Base-by-base conservation (phyloP, 371 early-diverging fungal genomes). In the Mucor lusitanicus region DNA sequence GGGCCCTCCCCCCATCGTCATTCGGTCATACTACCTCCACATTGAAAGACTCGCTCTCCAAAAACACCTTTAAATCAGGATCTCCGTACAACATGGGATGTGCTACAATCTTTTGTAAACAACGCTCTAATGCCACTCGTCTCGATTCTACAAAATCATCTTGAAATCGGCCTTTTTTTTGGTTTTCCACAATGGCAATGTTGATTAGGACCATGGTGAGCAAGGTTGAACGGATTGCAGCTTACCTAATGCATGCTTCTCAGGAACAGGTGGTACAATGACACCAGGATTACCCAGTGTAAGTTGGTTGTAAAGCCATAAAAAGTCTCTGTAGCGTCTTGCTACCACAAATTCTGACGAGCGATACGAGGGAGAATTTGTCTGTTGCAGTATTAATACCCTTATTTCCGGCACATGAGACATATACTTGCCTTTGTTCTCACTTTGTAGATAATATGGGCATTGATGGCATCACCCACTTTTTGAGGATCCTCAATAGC, bases 101-200 rank as follows among this genome's bases (percentile, higher is more conserved):
- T 4, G 87, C 79, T 12, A 89, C 88, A 46, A 95, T 91, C 71
- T 93, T 93, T 39, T 83, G 78, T 32, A 97, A 70, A 78, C 94
- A 93, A 62, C 90, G 83, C 74, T 97, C 95, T 19, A 98, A 81
- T 0, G 91, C 94, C 35, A 88, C 80, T 7, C 97, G 86, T 21
- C 99, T 69, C 7, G 87, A 86, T 74, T 97, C 96, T 11, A 98
- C 91, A 88, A 98, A 98, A 62, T 95, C 96, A 63, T 96, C 94
- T 75, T 95, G 93, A 69, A 98, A 98, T 15, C 99, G 90, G 9
- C 97, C 95, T 86, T 71, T 7, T 58, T 9, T 9, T n/a, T n/a
- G n/a, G n/a, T 25, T 44, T 23, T 7, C 21, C 27, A 27, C 7
- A 54, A 25, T 13, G 30, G 30, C 30, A 30, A 30, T 30, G 30